A percentile compares a stretch with the other conserved stretches of the same genome.
These are phyloP conservation scores for Kodamaea nitidulidarum DNA, from an alignment of 805 yeast species.

Conservation along the genomic window DNA sequence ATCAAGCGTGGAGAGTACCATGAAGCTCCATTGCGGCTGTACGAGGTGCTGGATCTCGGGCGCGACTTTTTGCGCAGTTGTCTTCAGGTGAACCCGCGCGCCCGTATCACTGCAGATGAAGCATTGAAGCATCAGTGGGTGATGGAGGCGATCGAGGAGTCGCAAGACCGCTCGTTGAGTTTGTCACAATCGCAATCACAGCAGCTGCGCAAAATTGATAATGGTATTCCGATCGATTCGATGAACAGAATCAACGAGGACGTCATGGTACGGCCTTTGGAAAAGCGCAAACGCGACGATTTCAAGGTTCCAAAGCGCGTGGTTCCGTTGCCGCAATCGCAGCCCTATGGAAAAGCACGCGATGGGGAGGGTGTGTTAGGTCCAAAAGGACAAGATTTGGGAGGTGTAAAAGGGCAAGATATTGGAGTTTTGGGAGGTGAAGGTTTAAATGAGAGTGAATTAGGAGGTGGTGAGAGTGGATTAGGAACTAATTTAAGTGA, in stretches of 20 bases:
- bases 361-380: constrained; percentile 9
- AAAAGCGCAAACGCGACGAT: constrained; percentile 25
- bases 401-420: too few species aligned
- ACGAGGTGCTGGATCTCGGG: constrained; percentile 64
- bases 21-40: constrained; percentile 65
- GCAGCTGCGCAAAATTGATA: constrained; percentile 46
- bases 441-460: too few species aligned
- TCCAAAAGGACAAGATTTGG: constrained; percentile 15
- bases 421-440: too few species aligned
- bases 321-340: constrained; percentile 41
- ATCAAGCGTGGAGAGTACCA: constrained; percentile 78
- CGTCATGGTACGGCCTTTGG: constrained; percentile 41
- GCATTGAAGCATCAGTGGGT: constrained; percentile 87
- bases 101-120: constrained; percentile 67
- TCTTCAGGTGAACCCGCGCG: constrained; percentile 70
- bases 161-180: constrained; percentile 44
- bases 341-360: constrained; percentile 20
- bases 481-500: too few species aligned
- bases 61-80: constrained; percentile 66
- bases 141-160: constrained; percentile 25
- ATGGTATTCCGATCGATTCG: constrained; percentile 33
- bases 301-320: constrained; percentile 43
- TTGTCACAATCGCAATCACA: constrained; percentile 70
- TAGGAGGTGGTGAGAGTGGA: too few species aligned
- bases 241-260: constrained; percentile 38